Evolutionary conservation across 1,284 basidiomycete genomes (phyloP).

Genomic region (Puccinia triticina): DNA sequence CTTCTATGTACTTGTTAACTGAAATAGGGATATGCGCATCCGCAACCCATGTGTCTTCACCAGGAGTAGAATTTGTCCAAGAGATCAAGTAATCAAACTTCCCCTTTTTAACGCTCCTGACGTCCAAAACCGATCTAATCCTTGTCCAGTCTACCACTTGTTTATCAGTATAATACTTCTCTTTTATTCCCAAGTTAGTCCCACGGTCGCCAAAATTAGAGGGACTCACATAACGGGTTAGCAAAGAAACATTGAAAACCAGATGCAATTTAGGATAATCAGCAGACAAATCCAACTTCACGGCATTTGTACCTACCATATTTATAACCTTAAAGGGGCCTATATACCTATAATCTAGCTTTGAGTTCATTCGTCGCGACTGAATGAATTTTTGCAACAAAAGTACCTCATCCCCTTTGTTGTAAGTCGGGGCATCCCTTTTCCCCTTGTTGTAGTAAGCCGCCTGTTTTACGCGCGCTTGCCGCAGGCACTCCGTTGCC

Average conservation of each 20-base stretch:
- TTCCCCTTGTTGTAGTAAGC: not conserved
- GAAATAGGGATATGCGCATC: not conserved
- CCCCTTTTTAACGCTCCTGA: not conserved
- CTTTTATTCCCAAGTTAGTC: not conserved
- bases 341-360: not conserved
- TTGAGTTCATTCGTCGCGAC: not conserved
- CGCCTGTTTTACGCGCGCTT: not conserved
- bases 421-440: not conserved
- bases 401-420: not conserved
- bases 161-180: not conserved
- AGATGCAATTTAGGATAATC: slow-evolving; percentile 7
- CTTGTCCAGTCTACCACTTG: not conserved
- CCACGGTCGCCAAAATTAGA: not conserved
- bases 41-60: not conserved
- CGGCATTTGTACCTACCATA: not conserved
- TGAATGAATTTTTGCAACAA: not conserved
- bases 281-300: not conserved
- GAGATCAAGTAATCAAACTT: not conserved
- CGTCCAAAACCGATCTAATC: not conserved
- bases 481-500: not conserved
- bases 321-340: slow-evolving; percentile 8
- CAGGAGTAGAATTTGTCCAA: not conserved
- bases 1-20: no score
- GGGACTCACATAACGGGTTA: not conserved
- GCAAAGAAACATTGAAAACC: slow-evolving; percentile 1